Conservation (phyloP, 2,329 filamentous ascomycete genomes). For the Colletotrichum musicola region DNA sequence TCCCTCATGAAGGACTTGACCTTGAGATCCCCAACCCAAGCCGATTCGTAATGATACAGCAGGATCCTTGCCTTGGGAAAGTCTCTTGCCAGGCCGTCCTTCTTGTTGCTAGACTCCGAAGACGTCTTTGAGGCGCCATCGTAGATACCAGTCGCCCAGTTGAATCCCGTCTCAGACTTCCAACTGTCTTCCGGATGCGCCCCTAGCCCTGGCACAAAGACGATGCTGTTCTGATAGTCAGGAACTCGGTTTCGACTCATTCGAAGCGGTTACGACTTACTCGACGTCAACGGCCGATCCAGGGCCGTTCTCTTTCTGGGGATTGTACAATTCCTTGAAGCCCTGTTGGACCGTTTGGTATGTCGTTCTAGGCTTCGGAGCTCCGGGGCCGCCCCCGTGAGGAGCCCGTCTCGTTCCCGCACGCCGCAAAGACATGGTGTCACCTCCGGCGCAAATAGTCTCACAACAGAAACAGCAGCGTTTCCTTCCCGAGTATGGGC, state of each 20-base stretch:
- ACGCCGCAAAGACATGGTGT: constrained; percentile 34
- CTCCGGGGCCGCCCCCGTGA: constrained; percentile 29
- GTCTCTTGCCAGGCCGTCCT: constrained; percentile 52
- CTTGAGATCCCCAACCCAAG: constrained; percentile 54
- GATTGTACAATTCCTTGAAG: constrained; percentile 53
- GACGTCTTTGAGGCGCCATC: constrained; percentile 54
- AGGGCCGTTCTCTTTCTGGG: constrained; percentile 41
- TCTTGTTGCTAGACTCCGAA: constrained; percentile 46
- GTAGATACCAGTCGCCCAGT: constrained; percentile 51
- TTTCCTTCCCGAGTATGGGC: constrained; percentile 4
- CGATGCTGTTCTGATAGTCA: constrained; percentile 48
- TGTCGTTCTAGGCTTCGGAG: constrained; percentile 47
- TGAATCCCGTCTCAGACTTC: constrained; percentile 54
- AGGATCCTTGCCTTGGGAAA: constrained; percentile 56
- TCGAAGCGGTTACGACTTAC: constrained; percentile 40
- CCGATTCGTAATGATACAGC: constrained; percentile 57
- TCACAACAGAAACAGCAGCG: background rate
- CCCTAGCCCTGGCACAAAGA: constrained; percentile 56
- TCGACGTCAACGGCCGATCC: constrained; percentile 51
- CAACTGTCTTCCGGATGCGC: constrained; percentile 55
- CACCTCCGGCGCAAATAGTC: background rate
- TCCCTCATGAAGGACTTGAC: constrained; percentile 57
- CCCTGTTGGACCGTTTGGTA: constrained; percentile 54
- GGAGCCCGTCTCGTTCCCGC: constrained; percentile 35
- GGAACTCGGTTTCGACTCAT: background rate